Evolutionary conservation across 2,329 filamentous ascomycete genomes (phyloP).

Genomic region (Hypoxylon rubiginosum): DNA sequence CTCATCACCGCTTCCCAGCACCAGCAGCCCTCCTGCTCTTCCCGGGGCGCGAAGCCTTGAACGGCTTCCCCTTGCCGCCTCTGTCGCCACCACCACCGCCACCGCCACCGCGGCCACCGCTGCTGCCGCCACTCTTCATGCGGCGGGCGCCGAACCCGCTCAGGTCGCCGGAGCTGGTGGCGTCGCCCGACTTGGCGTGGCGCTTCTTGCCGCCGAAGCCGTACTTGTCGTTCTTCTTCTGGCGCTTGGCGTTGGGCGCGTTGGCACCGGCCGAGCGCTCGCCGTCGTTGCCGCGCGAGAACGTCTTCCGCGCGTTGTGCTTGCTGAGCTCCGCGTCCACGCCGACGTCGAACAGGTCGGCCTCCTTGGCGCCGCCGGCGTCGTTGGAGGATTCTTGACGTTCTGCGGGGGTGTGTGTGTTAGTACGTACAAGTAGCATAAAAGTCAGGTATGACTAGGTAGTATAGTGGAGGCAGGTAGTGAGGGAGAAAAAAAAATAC

Average conservation of each 20-base stretch:
- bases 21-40: slow-evolving; percentile 66
- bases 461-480: slow-evolving; percentile 35
- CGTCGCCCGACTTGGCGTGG: slow-evolving; percentile 90
- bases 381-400: slow-evolving; percentile 78
- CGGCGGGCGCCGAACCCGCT: slow-evolving; percentile 83
- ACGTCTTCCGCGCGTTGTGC: slow-evolving; percentile 59
- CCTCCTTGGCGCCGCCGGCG: slow-evolving; percentile 79
- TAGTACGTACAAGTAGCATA: too few relatives aligned
- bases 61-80: slow-evolving; percentile 55
- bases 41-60: slow-evolving; percentile 61
- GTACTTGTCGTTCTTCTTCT: slow-evolving; percentile 95
- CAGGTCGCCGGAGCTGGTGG: slow-evolving; percentile 83
- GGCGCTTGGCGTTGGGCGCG: slow-evolving; percentile 76
- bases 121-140: slow-evolving; percentile 76
- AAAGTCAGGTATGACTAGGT: too few relatives aligned
- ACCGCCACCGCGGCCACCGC: too few relatives aligned
- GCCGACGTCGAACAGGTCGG: slow-evolving; percentile 91
- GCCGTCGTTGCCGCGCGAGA: slow-evolving; percentile 55
- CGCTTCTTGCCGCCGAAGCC: slow-evolving; percentile 98
- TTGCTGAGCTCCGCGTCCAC: slow-evolving; percentile 76
- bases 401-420: slow-evolving; percentile 68
- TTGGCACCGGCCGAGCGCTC: slow-evolving; percentile 56
- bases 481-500: slow-evolving; percentile 9
- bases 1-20: slow-evolving; percentile 54
- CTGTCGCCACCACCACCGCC: too few relatives aligned